A percentile compares a stretch with the other conserved stretches of the same genome.
phyloP scores from a whole-genome alignment of 805 yeast species.

The Yarrowia sp. region DNA sequence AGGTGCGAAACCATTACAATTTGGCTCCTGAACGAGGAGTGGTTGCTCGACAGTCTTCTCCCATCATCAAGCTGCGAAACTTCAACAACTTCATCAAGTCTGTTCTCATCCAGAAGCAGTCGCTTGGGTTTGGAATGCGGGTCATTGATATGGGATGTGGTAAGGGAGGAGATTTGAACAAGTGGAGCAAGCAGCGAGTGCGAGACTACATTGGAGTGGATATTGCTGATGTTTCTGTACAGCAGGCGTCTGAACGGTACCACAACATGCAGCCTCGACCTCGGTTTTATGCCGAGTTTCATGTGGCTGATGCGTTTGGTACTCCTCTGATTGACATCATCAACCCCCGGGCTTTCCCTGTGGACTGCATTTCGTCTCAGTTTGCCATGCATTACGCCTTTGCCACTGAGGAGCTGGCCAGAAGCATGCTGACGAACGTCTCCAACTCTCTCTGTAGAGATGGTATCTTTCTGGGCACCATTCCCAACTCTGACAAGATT shows the following conservation, averaged over 20 bases:
- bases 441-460: conserved; percentile 73
- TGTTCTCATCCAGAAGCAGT: conserved; percentile 71
- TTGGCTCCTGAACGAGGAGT: conserved; percentile 67
- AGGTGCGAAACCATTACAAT: conserved; percentile 83
- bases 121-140: conserved; percentile 46
- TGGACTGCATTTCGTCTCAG: conserved; percentile 85
- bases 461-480: conserved; percentile 89
- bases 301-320: conserved; percentile 90
- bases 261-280: conserved; percentile 48
- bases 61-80: conserved; percentile 79
- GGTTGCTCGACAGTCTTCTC: conserved; percentile 66
- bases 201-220: conserved; percentile 86
- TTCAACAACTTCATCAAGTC: conserved; percentile 92
- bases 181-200: conserved; percentile 74
- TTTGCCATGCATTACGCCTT: conserved; percentile 95
- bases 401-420: conserved; percentile 76
- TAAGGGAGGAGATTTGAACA: conserved; percentile 94
- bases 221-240: conserved; percentile 81
- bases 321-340: conserved; percentile 65
- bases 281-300: conserved; percentile 76
- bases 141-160: conserved; percentile 94
- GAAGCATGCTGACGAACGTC: conserved; percentile 70
- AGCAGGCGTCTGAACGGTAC: conserved; percentile 79
- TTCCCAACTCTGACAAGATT: conserved; percentile 86
- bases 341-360: conserved; percentile 73